A percentile compares a stretch with the other conserved stretches of the same genome.
Evolutionary conservation across 2,329 filamentous ascomycete species (phyloP).

Genomic region (Davidsoniella virescens): DNA sequence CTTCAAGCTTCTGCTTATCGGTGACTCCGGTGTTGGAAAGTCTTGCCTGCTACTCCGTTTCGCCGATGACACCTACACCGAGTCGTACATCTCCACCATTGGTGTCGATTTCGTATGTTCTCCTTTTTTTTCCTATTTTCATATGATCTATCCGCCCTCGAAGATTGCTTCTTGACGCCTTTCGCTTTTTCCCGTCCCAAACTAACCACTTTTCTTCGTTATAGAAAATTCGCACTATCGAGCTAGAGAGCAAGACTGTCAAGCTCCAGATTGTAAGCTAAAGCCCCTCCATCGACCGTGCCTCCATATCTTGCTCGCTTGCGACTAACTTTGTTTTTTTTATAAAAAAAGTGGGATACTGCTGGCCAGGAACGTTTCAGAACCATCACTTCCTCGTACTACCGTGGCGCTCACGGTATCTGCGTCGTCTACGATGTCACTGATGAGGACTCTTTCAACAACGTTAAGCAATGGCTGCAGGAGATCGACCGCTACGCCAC

Average conservation of each 20-base stretch:
- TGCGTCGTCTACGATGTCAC: constrained; percentile 99
- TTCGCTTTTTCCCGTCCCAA: constrained; percentile 8
- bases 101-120: constrained; percentile 93
- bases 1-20: constrained; percentile 99
- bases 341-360: constrained; percentile 98
- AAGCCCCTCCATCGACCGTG: not conserved
- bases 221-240: constrained; percentile 99
- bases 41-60: constrained; percentile 96
- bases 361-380: constrained; percentile 98
- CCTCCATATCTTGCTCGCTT: not conserved
- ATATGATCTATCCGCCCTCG: constrained; percentile 1
- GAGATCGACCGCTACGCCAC: constrained; percentile 99
- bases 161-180: not conserved
- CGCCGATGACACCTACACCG: constrained; percentile 96
- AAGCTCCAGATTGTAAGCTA: constrained; percentile 89
- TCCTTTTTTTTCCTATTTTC: not conserved
- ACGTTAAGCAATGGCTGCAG: constrained; percentile 99
- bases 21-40: constrained; percentile 99
- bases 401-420: constrained; percentile 96
- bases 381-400: constrained; percentile 99
- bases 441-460: constrained; percentile 99
- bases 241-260: constrained; percentile 98
- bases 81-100: constrained; percentile 99
- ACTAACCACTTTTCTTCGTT: constrained; percentile 11
- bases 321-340: not conserved